These are phyloP conservation scores for Acephala macrosclerotiorum DNA, from an alignment of 2,329 filamentous ascomycete genomes.

Conservation along the genomic window DNA sequence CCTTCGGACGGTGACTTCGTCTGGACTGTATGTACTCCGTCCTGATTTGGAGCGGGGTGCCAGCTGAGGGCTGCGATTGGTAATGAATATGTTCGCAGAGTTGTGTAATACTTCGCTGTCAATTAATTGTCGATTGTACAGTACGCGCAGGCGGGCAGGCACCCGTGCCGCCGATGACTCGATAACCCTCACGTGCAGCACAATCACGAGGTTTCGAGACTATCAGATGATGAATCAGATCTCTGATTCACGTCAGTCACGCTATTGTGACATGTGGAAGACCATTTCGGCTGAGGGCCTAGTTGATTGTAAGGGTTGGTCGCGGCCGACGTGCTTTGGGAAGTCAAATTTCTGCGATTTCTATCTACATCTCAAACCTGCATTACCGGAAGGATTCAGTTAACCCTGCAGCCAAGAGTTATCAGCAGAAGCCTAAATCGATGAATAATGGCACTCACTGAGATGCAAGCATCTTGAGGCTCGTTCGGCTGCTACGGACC, in stretches of 20 bases:
- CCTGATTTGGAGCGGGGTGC: not conserved
- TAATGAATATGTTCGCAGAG: not conserved
- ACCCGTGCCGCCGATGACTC: constrained; percentile 15
- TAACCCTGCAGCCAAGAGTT: constrained; percentile 15
- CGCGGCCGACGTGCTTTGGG: not conserved
- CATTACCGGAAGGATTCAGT: constrained; percentile 15
- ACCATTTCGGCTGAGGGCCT: not conserved
- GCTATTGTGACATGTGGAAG: not conserved
- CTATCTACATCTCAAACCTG: not conserved
- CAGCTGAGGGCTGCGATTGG: not conserved
- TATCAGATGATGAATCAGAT: not conserved
- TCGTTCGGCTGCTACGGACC: not conserved
- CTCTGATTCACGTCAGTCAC: not conserved
- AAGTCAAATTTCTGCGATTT: no score
- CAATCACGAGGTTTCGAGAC: constrained; percentile 16
- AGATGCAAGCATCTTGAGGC: not conserved
- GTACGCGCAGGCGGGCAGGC: no score
- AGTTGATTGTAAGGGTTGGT: not conserved
- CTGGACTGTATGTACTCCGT: not conserved
- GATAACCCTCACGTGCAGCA: constrained; percentile 16
- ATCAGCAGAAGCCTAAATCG: constrained; percentile 20
- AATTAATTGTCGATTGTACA: no score
- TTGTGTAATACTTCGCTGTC: not conserved
- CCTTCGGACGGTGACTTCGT: not conserved
- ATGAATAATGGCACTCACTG: constrained; percentile 3